A percentile compares a stretch with the other conserved stretches of the same genome.
Conservation (phyloP, 257 asterid genomes). For the Ballota nigra region DNA sequence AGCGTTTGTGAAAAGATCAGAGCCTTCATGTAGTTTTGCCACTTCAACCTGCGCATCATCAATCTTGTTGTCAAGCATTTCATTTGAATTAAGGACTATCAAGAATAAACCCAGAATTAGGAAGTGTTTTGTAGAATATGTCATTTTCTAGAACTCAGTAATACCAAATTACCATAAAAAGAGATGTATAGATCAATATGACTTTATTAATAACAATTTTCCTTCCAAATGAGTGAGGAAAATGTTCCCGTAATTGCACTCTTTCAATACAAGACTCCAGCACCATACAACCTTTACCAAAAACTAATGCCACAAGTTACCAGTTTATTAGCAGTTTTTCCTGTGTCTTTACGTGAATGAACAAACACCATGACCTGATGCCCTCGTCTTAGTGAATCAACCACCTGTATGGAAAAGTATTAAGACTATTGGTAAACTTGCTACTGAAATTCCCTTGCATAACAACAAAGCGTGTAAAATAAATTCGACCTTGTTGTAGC, state of each 20-base stretch:
- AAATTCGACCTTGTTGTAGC: constrained; percentile 76
- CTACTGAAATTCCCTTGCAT: constrained; percentile 1
- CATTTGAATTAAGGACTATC: not conserved
- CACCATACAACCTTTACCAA: not conserved
- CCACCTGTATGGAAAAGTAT: constrained; percentile 49
- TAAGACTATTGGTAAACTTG: constrained; percentile 12
- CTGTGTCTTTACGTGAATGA: constrained; percentile 97
- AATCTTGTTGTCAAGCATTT: not conserved
- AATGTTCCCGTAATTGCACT: not conserved
- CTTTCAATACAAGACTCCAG: constrained; percentile 7
- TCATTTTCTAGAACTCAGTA: not conserved
- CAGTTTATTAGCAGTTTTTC: constrained; percentile 91
- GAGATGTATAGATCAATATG: not conserved
- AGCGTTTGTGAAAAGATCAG: constrained; percentile 63
- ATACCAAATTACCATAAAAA: not conserved
- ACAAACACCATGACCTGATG: constrained; percentile 99
- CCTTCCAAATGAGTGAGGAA: not conserved
- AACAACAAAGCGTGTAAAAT: constrained; percentile 17
- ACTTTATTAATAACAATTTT: not conserved
- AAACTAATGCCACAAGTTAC: constrained; percentile 36
- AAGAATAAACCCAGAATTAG: not conserved
- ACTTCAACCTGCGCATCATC: constrained; percentile 67
- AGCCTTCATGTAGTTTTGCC: constrained; percentile 53
- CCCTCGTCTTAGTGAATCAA: constrained; percentile 82
- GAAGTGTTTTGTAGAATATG: not conserved